Conservation (phyloP, 495 filamentous ascomycete genomes). For the Chaetomium cochliodes region DNA sequence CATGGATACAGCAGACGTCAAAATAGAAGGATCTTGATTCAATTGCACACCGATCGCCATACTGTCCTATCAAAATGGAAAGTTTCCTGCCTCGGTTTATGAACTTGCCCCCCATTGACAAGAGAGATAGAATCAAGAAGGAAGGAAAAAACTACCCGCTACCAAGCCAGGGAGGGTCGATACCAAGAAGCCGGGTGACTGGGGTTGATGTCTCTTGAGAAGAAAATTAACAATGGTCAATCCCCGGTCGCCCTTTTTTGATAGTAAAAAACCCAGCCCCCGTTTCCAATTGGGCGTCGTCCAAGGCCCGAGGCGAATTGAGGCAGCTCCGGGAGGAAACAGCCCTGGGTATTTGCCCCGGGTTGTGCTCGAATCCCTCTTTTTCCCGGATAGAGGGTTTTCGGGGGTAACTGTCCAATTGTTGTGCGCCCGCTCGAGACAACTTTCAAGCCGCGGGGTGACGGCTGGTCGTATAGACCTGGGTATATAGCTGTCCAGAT, state of each 20-base stretch:
- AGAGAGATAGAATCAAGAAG: constrained; percentile 37
- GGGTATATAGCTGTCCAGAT: constrained; percentile 24
- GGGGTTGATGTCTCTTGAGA: background rate
- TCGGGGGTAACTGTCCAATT: constrained; percentile 16
- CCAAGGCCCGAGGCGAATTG: background rate
- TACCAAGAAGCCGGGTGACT: constrained; percentile 9
- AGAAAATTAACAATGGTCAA: constrained; percentile 11
- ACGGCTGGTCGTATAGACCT: constrained; percentile 4
- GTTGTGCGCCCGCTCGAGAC: constrained; percentile 9
- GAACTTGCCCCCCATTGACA: constrained; percentile 32
- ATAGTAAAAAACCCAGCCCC: background rate
- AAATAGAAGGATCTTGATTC: constrained; percentile 34
- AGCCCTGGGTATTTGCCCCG: background rate
- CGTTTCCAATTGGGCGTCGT: background rate
- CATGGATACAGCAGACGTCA: background rate
- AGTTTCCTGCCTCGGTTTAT: constrained; percentile 41
- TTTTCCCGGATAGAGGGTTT: background rate
- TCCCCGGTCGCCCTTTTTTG: constrained; percentile 2
- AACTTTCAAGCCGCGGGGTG: constrained; percentile 16
- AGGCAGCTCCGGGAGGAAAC: background rate
- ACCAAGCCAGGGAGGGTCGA: constrained; percentile 24
- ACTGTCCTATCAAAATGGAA: constrained; percentile 45
- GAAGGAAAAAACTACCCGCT: constrained; percentile 39
- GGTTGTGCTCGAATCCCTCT: background rate
- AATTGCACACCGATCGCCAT: constrained; percentile 44